Base-by-base conservation (phyloP, 306 rosid genomes). In the Cicer chorassanicum region DNA sequence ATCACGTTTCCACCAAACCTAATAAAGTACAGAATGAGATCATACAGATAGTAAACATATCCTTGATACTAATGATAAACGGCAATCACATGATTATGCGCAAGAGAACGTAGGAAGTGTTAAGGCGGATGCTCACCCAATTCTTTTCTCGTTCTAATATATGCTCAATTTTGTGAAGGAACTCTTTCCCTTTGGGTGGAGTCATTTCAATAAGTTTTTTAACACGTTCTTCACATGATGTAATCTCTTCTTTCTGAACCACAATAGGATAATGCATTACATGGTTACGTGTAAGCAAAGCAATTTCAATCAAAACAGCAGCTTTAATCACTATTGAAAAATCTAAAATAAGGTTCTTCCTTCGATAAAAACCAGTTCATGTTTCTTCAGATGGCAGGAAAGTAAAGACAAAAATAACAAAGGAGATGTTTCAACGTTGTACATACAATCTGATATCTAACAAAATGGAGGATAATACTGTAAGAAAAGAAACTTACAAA, bases 1-100 rank as follows among this genome's bases (percentile, higher is more conserved):
- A 76, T 93, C 98, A 53, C 94, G 97, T 79, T 93, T 91, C 98
- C 98, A 93, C 98, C 98, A 93, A 50, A 90, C 96, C 98, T 93
- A 79, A 73, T 80, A 76, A 76, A 21, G 80, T 43, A 56, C 59
- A 74, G 12, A 56, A 49, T 68, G 13, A 44, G 43, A 18, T 54
- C 21, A 80, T 9, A 46, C 6, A 46, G 18, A 76, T 41, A 7
- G 63, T 7, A 60, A 70, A 45, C 10, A 74, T 43, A 60, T 48
- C 57, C 46, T 14, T 45, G 34, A 8, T 14, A 39, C 18, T 57
- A 13, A 53, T 34, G 68, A 78, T 68, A 40, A 45, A 24, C 24
- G 19, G 69, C 9, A 74, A 41, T 14, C 57, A 29, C 3, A 13
- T 46, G 72, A 67, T 78, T 38, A 34, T 3, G 40, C 7, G 48